Conservation (phyloP, 2,329 filamentous ascomycete genomes). For the Fusarium fujikuroi region DNA sequence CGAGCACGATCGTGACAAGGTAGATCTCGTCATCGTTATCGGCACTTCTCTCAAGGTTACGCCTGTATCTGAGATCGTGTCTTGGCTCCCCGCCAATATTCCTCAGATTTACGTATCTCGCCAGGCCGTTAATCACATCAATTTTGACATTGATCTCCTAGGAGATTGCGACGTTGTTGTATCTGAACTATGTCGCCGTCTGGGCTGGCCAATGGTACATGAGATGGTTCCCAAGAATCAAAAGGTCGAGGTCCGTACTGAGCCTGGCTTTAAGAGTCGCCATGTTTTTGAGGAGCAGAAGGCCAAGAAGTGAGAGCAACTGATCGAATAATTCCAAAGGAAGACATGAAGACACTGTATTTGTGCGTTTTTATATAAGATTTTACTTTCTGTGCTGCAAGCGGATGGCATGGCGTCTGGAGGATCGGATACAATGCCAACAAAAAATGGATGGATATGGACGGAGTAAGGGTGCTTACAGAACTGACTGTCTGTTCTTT, state of each 20-base stretch:
- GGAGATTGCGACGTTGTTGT: slow-evolving; percentile 95
- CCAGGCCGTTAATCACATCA: slow-evolving; percentile 85
- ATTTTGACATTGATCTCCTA: slow-evolving; percentile 96
- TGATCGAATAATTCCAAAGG: neutral
- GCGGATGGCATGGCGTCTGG: slow-evolving; percentile 40
- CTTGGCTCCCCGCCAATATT: slow-evolving; percentile 79
- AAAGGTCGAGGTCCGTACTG: slow-evolving; percentile 63
- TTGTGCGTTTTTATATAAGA: neutral
- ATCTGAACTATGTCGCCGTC: slow-evolving; percentile 82
- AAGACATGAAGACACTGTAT: neutral
- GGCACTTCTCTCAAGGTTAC: slow-evolving; percentile 96
- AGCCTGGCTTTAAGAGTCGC: slow-evolving; percentile 51
- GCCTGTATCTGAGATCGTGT: slow-evolving; percentile 91
- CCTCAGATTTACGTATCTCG: slow-evolving; percentile 92
- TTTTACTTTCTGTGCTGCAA: slow-evolving; percentile 9
- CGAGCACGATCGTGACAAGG: slow-evolving; percentile 80
- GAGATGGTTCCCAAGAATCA: slow-evolving; percentile 82
- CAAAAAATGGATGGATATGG: slow-evolving; percentile 30
- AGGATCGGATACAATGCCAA: slow-evolving; percentile 20
- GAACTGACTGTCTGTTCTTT: neutral
- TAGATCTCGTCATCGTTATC: slow-evolving; percentile 94
- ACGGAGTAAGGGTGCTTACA: slow-evolving; percentile 30
- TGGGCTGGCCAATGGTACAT: slow-evolving; percentile 83
- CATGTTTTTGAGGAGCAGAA: slow-evolving; percentile 50
- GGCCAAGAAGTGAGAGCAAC: slow-evolving; percentile 2